Conservation (phyloP, 1,284 basidiomycete species). For the Pyrrhoderma lamaoense region DNA sequence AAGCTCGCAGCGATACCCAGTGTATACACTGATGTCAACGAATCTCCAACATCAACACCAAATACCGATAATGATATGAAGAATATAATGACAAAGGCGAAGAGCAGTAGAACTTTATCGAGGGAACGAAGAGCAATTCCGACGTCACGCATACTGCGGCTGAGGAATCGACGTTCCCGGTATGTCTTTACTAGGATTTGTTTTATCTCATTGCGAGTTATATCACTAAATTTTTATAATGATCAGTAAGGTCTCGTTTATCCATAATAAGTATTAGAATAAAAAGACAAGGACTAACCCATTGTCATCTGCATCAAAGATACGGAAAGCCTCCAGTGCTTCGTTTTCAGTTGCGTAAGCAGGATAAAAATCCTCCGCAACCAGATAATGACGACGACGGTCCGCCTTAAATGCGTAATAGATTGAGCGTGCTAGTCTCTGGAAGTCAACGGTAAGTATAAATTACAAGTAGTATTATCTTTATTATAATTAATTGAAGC, state of each 20-base stretch:
- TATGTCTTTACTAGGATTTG: constrained; percentile 63
- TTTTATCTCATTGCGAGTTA: constrained; percentile 74
- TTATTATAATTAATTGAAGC: not conserved
- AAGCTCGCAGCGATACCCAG: constrained; percentile 65
- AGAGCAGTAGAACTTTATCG: constrained; percentile 52
- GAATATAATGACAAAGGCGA: constrained; percentile 58
- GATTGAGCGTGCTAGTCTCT: constrained; percentile 62
- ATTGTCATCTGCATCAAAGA: constrained; percentile 72
- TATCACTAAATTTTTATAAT: constrained; percentile 43
- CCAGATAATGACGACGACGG: constrained; percentile 49
- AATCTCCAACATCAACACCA: constrained; percentile 51
- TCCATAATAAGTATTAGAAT: not conserved
- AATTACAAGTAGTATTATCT: constrained; percentile 20
- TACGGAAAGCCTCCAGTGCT: constrained; percentile 61
- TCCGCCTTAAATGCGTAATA: constrained; percentile 53
- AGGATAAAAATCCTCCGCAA: constrained; percentile 62
- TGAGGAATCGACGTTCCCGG: constrained; percentile 65
- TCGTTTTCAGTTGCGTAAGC: constrained; percentile 53
- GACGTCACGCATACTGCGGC: constrained; percentile 67
- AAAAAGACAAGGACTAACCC: constrained; percentile 28
- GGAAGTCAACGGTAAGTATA: no score
- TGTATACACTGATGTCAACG: constrained; percentile 62
- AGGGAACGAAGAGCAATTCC: constrained; percentile 55
- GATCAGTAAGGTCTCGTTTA: no score
- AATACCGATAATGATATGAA: constrained; percentile 70